A percentile compares a stretch with the other conserved stretches of the same genome.
Conservation (phyloP, 2,329 filamentous ascomycete genomes). For the Pyrenophora graminea region DNA sequence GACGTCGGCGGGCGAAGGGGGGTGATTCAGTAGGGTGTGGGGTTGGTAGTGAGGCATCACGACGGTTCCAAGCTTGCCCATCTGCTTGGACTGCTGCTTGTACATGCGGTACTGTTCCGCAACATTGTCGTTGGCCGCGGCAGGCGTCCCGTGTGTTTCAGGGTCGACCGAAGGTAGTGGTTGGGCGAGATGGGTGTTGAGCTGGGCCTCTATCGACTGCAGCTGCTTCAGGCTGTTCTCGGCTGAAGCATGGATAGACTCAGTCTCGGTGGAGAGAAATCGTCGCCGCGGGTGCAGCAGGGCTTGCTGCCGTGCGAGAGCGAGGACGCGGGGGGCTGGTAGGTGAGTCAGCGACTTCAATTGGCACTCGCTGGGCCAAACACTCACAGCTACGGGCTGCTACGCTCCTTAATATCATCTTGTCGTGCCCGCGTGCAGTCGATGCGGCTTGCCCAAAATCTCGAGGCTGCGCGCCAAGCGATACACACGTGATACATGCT, state of each 20-base stretch:
- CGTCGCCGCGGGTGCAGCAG: constrained; percentile 25
- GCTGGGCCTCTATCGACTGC: constrained; percentile 41
- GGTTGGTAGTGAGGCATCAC: constrained; percentile 64
- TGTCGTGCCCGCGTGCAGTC: constrained; percentile 8
- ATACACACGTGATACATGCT: background rate
- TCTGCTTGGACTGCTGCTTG: constrained; percentile 48
- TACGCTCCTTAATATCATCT: constrained; percentile 52
- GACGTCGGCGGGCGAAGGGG: constrained; percentile 77
- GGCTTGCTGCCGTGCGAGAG: constrained; percentile 8
- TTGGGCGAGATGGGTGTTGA: constrained; percentile 31
- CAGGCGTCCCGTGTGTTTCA: constrained; percentile 20
- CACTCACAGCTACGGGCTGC: constrained; percentile 47
- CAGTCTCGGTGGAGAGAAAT: constrained; percentile 40
- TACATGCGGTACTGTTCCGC: constrained; percentile 50
- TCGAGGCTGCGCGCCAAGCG: background rate
- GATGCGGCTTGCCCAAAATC: constrained; percentile 8
- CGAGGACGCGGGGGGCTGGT: constrained; percentile 48
- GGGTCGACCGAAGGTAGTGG: constrained; percentile 27
- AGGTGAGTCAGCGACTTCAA: background rate
- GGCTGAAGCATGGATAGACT: constrained; percentile 38
- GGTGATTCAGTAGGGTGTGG: constrained; percentile 68
- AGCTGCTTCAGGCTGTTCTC: constrained; percentile 37
- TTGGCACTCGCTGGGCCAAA: background rate
- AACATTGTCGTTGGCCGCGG: constrained; percentile 23
- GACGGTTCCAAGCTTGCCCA: constrained; percentile 45